Percentiles rank a stretch among this genome's conserved stretches.
Conservation (phyloP, 768 basidiomycete species). For the Lentinula raphanica region DNA sequence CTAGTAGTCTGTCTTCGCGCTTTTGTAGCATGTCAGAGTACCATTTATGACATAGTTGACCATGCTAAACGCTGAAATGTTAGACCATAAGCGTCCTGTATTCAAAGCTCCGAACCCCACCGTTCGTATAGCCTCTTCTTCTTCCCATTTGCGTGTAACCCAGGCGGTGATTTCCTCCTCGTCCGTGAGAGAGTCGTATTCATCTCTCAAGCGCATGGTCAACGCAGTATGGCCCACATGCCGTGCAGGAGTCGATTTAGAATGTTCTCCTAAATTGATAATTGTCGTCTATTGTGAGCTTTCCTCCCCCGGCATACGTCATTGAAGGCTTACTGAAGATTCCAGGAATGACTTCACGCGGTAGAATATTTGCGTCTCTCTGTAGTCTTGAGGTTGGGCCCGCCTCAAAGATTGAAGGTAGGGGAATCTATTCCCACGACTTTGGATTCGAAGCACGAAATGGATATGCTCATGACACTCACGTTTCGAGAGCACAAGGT, state of each 20-base stretch:
- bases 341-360: neutral
- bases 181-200: neutral
- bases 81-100: neutral
- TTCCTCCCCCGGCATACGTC: neutral
- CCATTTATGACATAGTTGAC: neutral
- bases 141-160: neutral
- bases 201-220: neutral
- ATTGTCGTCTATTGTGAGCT: neutral
- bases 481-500: conserved; percentile 15
- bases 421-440: neutral
- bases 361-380: neutral
- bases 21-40: neutral
- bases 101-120: neutral
- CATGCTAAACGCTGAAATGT: neutral
- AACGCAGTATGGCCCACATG: neutral
- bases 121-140: neutral
- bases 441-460: neutral
- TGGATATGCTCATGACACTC: neutral
- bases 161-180: neutral
- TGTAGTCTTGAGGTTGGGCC: neutral
- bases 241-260: neutral
- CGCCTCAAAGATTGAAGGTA: neutral
- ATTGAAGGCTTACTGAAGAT: neutral
- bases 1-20: neutral
- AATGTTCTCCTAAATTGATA: neutral